These are phyloP conservation scores for Ampelocalamus luodianensis DNA, from an alignment of 176 grass and related monocot species.

Conservation along the genomic window DNA sequence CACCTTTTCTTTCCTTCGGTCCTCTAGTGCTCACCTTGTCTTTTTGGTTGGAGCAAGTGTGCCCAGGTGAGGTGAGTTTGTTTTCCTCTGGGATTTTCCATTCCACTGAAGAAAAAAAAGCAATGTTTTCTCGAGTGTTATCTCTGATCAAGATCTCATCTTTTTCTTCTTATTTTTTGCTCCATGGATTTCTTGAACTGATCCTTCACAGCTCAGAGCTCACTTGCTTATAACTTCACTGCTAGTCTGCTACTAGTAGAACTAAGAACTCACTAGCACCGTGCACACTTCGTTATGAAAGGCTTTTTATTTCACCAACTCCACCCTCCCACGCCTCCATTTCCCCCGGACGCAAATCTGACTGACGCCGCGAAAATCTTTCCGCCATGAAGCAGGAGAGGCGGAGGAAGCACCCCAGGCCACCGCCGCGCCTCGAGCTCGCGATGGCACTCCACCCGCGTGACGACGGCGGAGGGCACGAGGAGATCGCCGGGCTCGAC, in stretches of 20 bases:
- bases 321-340: not conserved
- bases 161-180: not conserved
- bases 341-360: conserved; percentile 38
- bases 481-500: conserved; percentile 30
- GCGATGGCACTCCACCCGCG: conserved; percentile 19
- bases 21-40: not conserved
- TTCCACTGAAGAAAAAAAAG: not conserved
- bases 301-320: conserved; percentile 6
- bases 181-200: conserved; percentile 22
- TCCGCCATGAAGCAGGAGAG: conserved; percentile 49
- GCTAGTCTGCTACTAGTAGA: not conserved
- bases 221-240: not conserved
- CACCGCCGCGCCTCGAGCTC: conserved; percentile 37
- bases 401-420: conserved; percentile 39
- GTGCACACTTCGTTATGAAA: not conserved
- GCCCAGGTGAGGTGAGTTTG: conserved; percentile 25
- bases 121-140: too few relatives aligned
- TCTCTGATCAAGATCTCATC: not conserved
- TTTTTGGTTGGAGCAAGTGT: not conserved
- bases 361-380: conserved; percentile 50
- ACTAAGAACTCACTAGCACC: not conserved
- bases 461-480: conserved; percentile 10
- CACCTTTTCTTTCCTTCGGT: not conserved
- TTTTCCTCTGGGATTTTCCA: not conserved
- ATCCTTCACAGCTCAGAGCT: not conserved